These are phyloP conservation scores for Irpex sp. DNA, from an alignment of 1,284 basidiomycete genomes.

Conservation along the genomic window DNA sequence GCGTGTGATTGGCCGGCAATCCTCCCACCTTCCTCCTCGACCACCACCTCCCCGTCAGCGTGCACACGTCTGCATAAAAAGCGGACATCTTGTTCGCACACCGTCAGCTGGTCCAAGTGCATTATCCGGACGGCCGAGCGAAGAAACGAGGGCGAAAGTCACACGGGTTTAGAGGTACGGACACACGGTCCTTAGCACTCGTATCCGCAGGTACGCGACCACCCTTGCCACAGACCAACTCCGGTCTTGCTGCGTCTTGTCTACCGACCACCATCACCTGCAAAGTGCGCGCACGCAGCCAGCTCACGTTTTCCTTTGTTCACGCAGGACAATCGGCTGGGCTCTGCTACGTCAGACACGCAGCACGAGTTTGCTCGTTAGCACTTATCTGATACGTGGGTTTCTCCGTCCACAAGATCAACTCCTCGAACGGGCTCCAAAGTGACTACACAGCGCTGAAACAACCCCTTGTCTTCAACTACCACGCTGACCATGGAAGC, in stretches of 20 bases:
- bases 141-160: not conserved
- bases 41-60: not conserved
- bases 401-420: not conserved
- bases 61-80: too few relatives aligned
- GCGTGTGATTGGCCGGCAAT: not conserved
- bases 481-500: conserved; percentile 17
- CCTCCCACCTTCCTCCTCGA: not conserved
- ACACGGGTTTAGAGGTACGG: not conserved
- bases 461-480: not conserved
- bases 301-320: not conserved
- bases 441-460: not conserved
- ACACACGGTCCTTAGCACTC: not conserved
- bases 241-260: not conserved
- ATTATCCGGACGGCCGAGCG: not conserved
- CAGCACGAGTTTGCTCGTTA: not conserved
- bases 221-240: not conserved
- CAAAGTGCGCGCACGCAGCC: not conserved
- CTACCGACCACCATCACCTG: not conserved
- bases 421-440: not conserved
- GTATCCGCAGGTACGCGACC: not conserved
- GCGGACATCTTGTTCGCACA: not conserved
- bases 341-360: not conserved
- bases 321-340: not conserved
- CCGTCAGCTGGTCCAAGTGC: not conserved
- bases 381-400: not conserved